Base-by-base conservation (phyloP, 192 early-diverging fungal species). In the Backusella tarrabulga region DNA sequence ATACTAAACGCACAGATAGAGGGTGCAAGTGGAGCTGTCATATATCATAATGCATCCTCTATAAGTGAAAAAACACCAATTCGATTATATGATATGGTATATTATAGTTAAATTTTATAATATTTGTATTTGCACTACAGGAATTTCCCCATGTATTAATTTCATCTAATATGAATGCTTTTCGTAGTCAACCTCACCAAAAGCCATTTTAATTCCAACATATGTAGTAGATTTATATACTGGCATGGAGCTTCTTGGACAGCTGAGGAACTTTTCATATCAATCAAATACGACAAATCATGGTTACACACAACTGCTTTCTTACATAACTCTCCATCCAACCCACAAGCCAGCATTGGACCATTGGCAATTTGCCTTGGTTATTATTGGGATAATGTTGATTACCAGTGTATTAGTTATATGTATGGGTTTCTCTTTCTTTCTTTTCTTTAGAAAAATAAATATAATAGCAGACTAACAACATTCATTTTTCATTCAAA, bases 341-440 rank as follows among this genome's bases (percentile, higher is more conserved):
- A 21, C 73, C 12, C 35, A 52, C 12, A 35, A n/a, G 6, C 73
- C 73, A 29, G 14, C 8, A 36, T 67, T 74, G 2, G 73, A 74
- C 8, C 73, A 42, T 34, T 74, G 73, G 73, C 73, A 74, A 74
- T 74, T 74, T 74, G 73, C 73, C 56, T 60, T 76, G 34, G 66
- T 68, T 40, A 42, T 76, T 23, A 67, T 76, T 36, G 74, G 63
- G 26, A 15, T 63, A 11, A 67, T 76, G 34, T 11, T 76, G 19
- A 36, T 63, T 6, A 68, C 74, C 19, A 73, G 44, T 52, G 26
- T 73, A 34, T 3, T 56, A 1, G 41, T 73, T 56, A 44, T 73
- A 14, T 34, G 71, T 72, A 72, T 44, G 71, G 6, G 2, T 40
- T 9, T 40, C 17, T 50, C 1, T 41, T 44, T 35, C 9, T 19